Evolutionary conservation across 495 filamentous ascomycete species (phyloP), one percentile per base, ranked within the genome.

Genomic region (Penicillium lividum): DNA sequence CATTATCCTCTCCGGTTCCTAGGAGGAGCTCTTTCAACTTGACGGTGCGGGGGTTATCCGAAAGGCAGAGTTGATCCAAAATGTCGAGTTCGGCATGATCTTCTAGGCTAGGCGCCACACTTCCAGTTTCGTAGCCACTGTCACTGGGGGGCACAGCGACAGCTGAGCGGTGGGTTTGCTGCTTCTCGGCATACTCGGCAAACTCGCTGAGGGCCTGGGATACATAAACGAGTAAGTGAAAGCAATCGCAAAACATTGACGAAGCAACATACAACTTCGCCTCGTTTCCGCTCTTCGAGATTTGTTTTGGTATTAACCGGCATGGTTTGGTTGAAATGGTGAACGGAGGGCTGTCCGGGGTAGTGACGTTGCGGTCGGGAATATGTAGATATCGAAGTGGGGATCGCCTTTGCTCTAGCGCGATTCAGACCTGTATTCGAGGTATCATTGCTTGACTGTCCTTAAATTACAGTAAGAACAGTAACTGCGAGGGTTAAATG

Each of bases 151-250:
- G 22, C 22, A 67, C 72, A 22, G 61, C 63, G 28, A 70, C 62
- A 22, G 65, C 68, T 77, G 62, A 87, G 69, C 56, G 86, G 74
- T 75, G 93, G 4, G 84, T 82, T 72, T 97, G 93, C 71, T 98
- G 92, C 73, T 93, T 87, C 71, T 97, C 92, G 57, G 96, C 95
- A 63, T 96, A 98, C 72, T 98, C 94, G 70, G 95, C 92, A 68
- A 98, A 98, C 63, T 97, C 94, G 80, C 89, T 93, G 57, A 98
- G 81, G 18, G 94, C 94, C 90, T 94, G 59, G 56, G 53, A 28
- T 43, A 51, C 34, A 46, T 61, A 53, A 58, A 56, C 45, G 43
- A 36, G 30, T 54, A 59, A 51, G n/a, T 13, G 27, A 27, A 11
- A 30, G 5, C 47, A 16, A 29, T 27, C 53, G 10, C 15, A 9